A percentile compares a stretch with the other conserved stretches of the same genome.
phyloP scores from a whole-genome alignment of 148 eudicot species.

The Polygonum maritimum region DNA sequence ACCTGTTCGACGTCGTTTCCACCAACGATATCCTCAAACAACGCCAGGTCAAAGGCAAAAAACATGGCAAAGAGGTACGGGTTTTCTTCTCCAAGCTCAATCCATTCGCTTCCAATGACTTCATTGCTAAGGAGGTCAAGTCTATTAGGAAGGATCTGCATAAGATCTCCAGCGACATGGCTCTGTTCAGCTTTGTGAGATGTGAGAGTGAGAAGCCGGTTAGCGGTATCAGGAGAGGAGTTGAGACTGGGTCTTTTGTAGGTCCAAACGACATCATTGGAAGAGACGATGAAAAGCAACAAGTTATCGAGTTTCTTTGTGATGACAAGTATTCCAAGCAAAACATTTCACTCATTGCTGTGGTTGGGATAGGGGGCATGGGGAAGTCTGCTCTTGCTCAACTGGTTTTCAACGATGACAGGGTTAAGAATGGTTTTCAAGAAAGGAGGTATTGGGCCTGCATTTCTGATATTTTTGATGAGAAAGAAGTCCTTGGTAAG shows the following conservation, averaged over 20 bases:
- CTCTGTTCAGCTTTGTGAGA: neutral
- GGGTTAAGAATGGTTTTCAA: neutral
- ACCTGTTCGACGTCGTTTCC: conserved; percentile 7
- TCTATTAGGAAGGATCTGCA: neutral
- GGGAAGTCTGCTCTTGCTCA: conserved; percentile 24
- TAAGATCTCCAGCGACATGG: neutral
- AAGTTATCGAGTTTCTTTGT: neutral
- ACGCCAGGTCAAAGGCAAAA: neutral
- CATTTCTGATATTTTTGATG: conserved; percentile 10
- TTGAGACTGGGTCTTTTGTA: neutral
- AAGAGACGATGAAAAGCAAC: conserved; percentile 11
- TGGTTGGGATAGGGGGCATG: conserved; percentile 21
- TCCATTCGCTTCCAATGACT: neutral
- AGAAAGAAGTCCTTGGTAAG: neutral
- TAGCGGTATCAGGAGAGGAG: neutral
- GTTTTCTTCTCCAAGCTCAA: conserved; percentile 5
- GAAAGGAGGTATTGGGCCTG: conserved; percentile 15
- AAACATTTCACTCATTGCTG: neutral
- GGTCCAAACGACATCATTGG: conserved; percentile 7
- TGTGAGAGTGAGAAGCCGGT: neutral
- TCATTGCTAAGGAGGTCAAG: neutral
- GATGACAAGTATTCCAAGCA: neutral
- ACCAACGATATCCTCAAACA: neutral
- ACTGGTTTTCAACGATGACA: conserved; percentile 14
- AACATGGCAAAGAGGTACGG: neutral